phyloP scores from a whole-genome alignment of 2,329 filamentous ascomycete genomes.

The Scleromitrula shiraiana region DNA sequence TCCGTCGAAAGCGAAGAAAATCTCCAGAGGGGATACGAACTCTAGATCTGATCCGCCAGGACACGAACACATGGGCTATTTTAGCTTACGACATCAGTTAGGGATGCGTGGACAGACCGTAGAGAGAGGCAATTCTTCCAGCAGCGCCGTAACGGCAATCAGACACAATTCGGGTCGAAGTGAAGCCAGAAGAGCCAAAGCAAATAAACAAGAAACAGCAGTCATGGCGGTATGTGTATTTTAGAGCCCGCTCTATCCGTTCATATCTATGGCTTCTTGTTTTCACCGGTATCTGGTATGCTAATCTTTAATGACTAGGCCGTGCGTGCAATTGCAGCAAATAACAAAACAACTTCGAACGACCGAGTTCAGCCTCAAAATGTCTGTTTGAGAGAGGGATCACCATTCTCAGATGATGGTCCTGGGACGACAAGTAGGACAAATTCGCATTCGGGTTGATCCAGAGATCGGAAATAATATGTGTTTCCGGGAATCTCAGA shows the following conservation, averaged over 20 bases:
- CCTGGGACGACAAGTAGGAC: no score
- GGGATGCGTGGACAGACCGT: neutral
- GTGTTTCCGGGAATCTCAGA: no score
- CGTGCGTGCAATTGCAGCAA: conserved; percentile 3
- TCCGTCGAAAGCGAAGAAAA: neutral
- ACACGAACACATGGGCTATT: neutral
- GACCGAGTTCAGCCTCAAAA: neutral
- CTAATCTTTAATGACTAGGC: neutral
- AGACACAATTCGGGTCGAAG: conserved; percentile 18
- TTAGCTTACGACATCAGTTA: neutral
- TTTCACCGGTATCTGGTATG: neutral
- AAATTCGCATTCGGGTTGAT: no score
- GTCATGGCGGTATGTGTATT: conserved; percentile 7
- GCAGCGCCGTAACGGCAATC: conserved; percentile 23
- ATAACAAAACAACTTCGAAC: neutral
- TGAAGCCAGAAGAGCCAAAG: neutral
- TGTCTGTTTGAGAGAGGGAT: neutral
- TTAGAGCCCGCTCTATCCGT: neutral
- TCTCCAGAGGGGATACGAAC: neutral
- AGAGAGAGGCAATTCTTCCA: conserved; percentile 18
- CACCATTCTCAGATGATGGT: neutral
- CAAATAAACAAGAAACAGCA: conserved; percentile 1
- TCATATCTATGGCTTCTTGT: neutral
- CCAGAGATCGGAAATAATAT: no score
- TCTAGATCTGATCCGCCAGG: neutral